A percentile compares a stretch with the other conserved stretches of the same genome.
These are phyloP conservation scores for Neckera pumila DNA, from an alignment of 225 moss, liverwort and hornwort genomes.

Conservation along the genomic window DNA sequence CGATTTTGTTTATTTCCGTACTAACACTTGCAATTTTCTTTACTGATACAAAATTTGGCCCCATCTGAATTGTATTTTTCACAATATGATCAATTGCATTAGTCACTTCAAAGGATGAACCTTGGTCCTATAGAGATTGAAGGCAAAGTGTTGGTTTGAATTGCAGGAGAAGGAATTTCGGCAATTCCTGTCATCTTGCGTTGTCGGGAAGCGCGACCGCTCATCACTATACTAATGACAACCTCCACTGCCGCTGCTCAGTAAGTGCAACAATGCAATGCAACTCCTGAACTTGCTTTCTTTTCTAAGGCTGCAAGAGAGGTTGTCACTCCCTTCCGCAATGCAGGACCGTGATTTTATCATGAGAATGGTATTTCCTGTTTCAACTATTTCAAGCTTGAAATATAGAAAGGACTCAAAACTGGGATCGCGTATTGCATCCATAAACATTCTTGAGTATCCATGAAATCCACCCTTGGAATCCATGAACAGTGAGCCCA, in stretches of 20 bases:
- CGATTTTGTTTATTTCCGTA: background rate
- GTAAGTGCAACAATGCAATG: constrained; percentile 32
- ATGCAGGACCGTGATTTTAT: background rate
- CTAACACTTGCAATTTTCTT: background rate
- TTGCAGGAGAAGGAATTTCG: constrained; percentile 82
- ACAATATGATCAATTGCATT: background rate
- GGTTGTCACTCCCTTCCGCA: background rate
- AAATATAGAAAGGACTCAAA: background rate
- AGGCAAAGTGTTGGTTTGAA: background rate
- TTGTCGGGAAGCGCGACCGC: constrained; percentile 53
- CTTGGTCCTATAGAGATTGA: background rate
- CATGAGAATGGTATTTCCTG: background rate
- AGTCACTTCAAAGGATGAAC: background rate
- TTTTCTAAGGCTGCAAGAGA: background rate
- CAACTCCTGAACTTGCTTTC: background rate
- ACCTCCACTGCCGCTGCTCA: constrained; percentile 71
- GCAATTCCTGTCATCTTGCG: constrained; percentile 72
- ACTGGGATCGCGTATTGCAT: background rate
- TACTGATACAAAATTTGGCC: background rate
- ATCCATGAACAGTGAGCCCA: background rate
- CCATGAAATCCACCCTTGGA: background rate
- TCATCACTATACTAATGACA: constrained; percentile 65
- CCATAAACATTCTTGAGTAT: background rate
- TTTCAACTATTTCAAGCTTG: background rate
- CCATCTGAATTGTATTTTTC: background rate